Conservation (phyloP, 1,139 yeast species). For the Nakaseomyces nivariensis region DNA sequence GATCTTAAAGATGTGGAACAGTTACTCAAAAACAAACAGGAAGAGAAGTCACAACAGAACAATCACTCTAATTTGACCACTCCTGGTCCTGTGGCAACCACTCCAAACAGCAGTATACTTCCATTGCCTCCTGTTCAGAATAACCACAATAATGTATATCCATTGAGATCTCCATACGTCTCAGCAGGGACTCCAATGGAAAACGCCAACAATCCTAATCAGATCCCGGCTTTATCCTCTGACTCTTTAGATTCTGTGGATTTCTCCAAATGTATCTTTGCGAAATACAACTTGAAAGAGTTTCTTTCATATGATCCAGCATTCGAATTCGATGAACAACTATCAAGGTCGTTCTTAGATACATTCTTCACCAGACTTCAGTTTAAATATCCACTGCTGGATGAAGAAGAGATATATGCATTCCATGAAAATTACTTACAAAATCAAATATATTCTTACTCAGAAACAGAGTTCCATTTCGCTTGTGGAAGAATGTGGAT, state of each 20-base stretch:
- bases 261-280: slow-evolving; percentile 33
- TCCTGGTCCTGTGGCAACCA: neutral
- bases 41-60: neutral
- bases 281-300: slow-evolving; percentile 35
- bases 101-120: neutral
- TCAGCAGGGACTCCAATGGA: slow-evolving; percentile 1
- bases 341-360: slow-evolving; percentile 38
- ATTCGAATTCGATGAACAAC: slow-evolving; percentile 36
- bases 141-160: neutral
- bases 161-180: neutral
- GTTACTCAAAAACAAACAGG: slow-evolving; percentile 1
- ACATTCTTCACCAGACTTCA: slow-evolving; percentile 43
- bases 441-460: slow-evolving; percentile 27
- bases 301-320: slow-evolving; percentile 38
- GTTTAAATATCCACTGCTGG: slow-evolving; percentile 41
- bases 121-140: neutral
- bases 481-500: slow-evolving; percentile 44
- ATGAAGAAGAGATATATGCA: slow-evolving; percentile 37
- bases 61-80: neutral
- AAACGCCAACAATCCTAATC: slow-evolving; percentile 9
- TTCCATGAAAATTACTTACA: slow-evolving; percentile 38
- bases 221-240: slow-evolving; percentile 21
- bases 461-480: slow-evolving; percentile 37
- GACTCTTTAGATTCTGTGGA: slow-evolving; percentile 32
- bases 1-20: slow-evolving; percentile 10